Percentiles rank a stretch among this genome's conserved stretches.
phyloP scores from a whole-genome alignment of 768 basidiomycete genomes.

The Hericium coralloides region DNA sequence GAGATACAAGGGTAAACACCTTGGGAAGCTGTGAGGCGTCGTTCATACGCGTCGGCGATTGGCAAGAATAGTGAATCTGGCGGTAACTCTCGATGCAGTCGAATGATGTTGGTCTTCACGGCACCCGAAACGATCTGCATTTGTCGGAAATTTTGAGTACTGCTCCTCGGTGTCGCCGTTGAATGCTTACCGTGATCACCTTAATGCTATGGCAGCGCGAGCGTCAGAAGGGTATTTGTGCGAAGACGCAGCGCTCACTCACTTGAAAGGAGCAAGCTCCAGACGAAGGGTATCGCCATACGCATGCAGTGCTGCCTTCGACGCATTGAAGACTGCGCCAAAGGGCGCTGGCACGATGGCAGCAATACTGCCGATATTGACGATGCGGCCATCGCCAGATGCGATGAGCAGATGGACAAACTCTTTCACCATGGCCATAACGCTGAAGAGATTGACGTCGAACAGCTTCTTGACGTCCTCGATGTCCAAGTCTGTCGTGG shows the following conservation, averaged over 20 bases:
- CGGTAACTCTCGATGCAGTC: neutral
- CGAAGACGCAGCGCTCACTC: neutral
- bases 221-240: neutral
- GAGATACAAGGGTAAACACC: neutral
- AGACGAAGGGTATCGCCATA: constrained; percentile 24
- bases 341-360: constrained; percentile 23
- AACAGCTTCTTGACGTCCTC: constrained; percentile 18
- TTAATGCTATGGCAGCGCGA: too few relatives aligned
- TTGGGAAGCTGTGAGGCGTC: neutral
- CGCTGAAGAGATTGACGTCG: constrained; percentile 25
- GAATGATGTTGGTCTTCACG: neutral
- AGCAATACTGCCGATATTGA: constrained; percentile 22
- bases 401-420: constrained; percentile 23
- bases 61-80: neutral
- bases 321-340: constrained; percentile 21
- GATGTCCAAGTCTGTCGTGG: constrained; percentile 20
- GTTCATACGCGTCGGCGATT: neutral
- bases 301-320: constrained; percentile 25
- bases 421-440: constrained; percentile 25
- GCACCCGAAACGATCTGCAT: neutral
- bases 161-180: too few relatives aligned
- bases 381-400: constrained; percentile 19
- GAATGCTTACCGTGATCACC: too few relatives aligned
- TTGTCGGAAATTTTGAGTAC: too few relatives aligned
- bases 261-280: constrained; percentile 25